phyloP scores from a whole-genome alignment of 352 stramenopile species.

The Phytophthora pseudosyringae region DNA sequence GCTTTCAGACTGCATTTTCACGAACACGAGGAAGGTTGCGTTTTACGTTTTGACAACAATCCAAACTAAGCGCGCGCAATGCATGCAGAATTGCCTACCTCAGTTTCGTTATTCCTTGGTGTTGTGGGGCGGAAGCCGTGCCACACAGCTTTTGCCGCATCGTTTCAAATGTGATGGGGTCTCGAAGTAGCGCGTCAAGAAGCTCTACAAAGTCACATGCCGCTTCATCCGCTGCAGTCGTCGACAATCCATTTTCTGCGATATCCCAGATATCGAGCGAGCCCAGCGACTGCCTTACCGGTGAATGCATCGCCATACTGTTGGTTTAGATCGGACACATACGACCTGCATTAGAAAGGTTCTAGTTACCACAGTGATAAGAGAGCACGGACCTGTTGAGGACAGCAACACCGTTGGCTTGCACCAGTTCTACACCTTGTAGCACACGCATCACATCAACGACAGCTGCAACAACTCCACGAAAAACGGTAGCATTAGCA shows the following conservation, averaged over 20 bases:
- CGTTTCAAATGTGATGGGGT: conserved; percentile 15
- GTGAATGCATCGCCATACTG: conserved; percentile 32
- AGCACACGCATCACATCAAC: conserved; percentile 44
- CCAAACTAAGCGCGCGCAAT: not conserved
- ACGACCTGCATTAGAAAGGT: not conserved
- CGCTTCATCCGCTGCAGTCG: conserved; percentile 20
- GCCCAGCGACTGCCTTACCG: conserved; percentile 40
- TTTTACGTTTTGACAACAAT: not conserved
- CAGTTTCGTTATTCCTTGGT: not conserved
- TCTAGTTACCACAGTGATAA: not conserved
- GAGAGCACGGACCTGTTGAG: conserved; percentile 44
- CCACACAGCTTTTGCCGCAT: conserved; percentile 9
- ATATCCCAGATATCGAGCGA: conserved; percentile 32
- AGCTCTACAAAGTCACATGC: conserved; percentile 47
- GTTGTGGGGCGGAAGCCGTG: not conserved
- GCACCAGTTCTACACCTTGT: conserved; percentile 45
- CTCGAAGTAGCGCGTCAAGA: conserved; percentile 45
- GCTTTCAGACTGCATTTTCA: conserved; percentile 16
- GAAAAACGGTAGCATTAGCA: conserved; percentile 8
- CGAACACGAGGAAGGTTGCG: not conserved
- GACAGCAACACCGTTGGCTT: conserved; percentile 59
- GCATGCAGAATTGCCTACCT: conserved; percentile 12
- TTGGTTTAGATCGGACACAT: conserved; percentile 4
- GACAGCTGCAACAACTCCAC: conserved; percentile 15
- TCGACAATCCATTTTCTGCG: conserved; percentile 28